A percentile compares a stretch with the other conserved stretches of the same genome.
phyloP scores from a whole-genome alignment of 768 basidiomycete genomes.

The Mycena galericulata region DNA sequence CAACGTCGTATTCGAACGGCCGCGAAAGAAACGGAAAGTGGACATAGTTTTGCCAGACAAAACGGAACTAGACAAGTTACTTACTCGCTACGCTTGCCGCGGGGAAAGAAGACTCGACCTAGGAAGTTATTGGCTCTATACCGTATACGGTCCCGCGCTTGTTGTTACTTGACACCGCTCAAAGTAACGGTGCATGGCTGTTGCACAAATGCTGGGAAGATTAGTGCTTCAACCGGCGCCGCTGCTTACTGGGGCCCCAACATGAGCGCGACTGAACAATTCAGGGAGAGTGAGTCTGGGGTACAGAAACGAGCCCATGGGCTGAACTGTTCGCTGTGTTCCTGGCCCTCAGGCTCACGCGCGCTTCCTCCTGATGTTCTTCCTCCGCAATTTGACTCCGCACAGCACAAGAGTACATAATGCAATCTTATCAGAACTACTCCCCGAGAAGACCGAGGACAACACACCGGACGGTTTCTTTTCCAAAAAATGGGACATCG shows the following conservation, averaged over 20 bases:
- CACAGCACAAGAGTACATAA: neutral
- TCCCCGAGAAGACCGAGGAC: constrained; percentile 21
- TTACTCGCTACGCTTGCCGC: constrained; percentile 2
- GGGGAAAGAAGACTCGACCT: neutral
- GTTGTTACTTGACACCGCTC: neutral
- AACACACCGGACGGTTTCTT: constrained; percentile 20
- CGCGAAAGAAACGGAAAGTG: neutral
- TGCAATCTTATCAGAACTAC: neutral
- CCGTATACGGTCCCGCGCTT: neutral
- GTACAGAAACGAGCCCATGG: neutral
- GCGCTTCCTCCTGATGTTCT: neutral
- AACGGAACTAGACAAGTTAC: constrained; percentile 8
- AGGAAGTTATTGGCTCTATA: neutral
- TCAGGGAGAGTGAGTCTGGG: neutral
- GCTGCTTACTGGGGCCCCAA: neutral
- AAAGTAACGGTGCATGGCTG: constrained; percentile 14
- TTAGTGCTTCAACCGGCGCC: neutral
- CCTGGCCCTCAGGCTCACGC: neutral
- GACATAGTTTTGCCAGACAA: neutral
- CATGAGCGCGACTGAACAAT: neutral
- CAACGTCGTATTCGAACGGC: no score
- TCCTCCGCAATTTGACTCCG: neutral
- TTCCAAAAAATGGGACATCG: constrained; percentile 2
- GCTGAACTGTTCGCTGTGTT: constrained; percentile 6
- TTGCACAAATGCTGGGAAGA: neutral